These are phyloP conservation scores for Candida argentea DNA, from an alignment of 805 yeast species.

Conservation along the genomic window DNA sequence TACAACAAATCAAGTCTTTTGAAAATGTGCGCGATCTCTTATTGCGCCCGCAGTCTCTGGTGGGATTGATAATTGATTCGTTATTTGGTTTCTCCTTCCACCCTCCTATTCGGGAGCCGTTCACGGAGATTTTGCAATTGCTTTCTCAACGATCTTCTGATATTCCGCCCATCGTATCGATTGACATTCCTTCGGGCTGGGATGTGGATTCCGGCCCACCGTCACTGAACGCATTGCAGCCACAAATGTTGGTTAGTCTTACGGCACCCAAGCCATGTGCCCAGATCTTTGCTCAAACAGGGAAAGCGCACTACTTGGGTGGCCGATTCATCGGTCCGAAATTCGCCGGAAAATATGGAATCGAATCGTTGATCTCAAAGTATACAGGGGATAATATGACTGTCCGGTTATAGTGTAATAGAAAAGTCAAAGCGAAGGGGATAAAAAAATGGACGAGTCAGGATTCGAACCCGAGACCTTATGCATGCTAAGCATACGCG, in stretches of 20 bases:
- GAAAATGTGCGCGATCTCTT: slow-evolving; percentile 17
- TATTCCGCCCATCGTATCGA: slow-evolving; percentile 59
- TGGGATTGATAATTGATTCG: slow-evolving; percentile 50
- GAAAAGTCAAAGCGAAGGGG: too few relatives aligned
- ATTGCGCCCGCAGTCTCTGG: slow-evolving; percentile 22
- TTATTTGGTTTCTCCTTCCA: slow-evolving; percentile 89
- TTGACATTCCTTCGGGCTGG: slow-evolving; percentile 97
- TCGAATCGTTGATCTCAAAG: slow-evolving; percentile 33
- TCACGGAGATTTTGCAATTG: slow-evolving; percentile 31
- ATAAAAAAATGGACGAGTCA: too few relatives aligned
- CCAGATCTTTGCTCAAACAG: slow-evolving; percentile 22
- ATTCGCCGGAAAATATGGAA: slow-evolving; percentile 65
- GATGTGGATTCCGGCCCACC: slow-evolving; percentile 83
- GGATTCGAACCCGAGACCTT: too few relatives aligned
- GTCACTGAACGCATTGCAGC: slow-evolving; percentile 35
- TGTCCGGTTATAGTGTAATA: slow-evolving; percentile 24
- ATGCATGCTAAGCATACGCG: too few relatives aligned
- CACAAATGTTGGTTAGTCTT: slow-evolving; percentile 64
- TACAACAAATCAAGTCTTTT: slow-evolving; percentile 42
- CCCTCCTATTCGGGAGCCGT: slow-evolving; percentile 81
- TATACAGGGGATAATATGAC: slow-evolving; percentile 27
- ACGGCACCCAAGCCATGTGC: slow-evolving; percentile 95
- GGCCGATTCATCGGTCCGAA: slow-evolving; percentile 70
- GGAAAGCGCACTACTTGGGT: slow-evolving; percentile 64
- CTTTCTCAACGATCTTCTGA: slow-evolving; percentile 24